Evolutionary conservation across 2,329 filamentous ascomycete species (phyloP).

Genomic region (Fusarium domesticum): DNA sequence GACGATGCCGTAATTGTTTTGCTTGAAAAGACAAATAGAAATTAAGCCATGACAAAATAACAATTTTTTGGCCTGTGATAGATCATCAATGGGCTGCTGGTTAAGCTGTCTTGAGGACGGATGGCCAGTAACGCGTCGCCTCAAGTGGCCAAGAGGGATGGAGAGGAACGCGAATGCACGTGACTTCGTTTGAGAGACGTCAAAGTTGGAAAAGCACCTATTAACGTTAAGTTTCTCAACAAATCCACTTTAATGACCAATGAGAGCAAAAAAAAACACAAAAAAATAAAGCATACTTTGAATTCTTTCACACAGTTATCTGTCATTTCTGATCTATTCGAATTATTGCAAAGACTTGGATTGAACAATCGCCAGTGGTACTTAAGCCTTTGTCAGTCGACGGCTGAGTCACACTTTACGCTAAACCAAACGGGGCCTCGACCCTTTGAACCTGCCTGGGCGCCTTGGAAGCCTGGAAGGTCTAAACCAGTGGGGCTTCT

Average conservation of each 20-base stretch:
- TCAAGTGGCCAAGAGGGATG: neutral
- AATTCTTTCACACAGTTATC: neutral
- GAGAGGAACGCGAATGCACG: neutral
- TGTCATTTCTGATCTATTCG: neutral
- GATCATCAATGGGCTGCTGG: neutral
- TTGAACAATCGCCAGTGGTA: no score
- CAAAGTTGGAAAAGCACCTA: neutral
- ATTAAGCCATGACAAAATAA: constrained; percentile 10
- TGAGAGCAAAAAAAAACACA: no score
- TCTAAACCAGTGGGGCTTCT: constrained; percentile 17
- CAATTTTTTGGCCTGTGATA: neutral
- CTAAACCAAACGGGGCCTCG: neutral
- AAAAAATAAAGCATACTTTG: no score
- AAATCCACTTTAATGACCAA: neutral
- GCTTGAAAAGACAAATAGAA: neutral
- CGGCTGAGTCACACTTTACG: neutral
- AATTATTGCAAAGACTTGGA: neutral
- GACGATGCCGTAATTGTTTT: constrained; percentile 1
- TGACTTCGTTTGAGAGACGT: neutral
- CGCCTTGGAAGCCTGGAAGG: constrained; percentile 10
- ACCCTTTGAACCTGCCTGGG: constrained; percentile 4
- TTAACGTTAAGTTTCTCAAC: neutral
- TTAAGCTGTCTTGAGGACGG: neutral
- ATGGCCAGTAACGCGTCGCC: constrained; percentile 10
- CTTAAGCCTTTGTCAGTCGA: neutral